These are phyloP conservation scores for Fusarium verticillioides DNA, from an alignment of 2,329 filamentous ascomycete species.

Conservation along the genomic window DNA sequence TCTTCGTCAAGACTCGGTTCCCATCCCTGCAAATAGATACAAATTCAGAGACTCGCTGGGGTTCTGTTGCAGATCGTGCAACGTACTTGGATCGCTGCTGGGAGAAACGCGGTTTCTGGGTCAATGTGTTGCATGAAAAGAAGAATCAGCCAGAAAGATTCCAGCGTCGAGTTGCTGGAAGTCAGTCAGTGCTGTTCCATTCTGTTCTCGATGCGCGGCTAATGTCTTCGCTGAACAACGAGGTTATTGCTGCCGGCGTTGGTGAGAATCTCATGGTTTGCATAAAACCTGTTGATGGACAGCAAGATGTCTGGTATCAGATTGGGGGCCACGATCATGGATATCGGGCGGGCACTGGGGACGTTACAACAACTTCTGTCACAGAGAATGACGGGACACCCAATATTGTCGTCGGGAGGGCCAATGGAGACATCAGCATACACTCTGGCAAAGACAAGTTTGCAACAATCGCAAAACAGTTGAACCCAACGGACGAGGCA, in stretches of 20 bases:
- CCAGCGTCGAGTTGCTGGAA: conserved; percentile 30
- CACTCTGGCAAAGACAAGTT: conserved; percentile 52
- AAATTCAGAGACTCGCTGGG: conserved; percentile 47
- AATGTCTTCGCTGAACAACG: conserved; percentile 51
- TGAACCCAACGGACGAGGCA: conserved; percentile 23
- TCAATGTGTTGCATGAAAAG: conserved; percentile 43
- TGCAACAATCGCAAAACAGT: conserved; percentile 41
- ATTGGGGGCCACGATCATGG: conserved; percentile 53
- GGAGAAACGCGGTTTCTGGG: conserved; percentile 60
- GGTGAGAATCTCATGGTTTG: conserved; percentile 63
- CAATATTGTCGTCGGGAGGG: conserved; percentile 59
- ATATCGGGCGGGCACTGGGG: conserved; percentile 58
- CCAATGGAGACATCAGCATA: conserved; percentile 61
- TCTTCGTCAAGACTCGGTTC: conserved; percentile 60
- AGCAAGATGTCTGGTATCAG: conserved; percentile 50
- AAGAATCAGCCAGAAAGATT: conserved; percentile 21
- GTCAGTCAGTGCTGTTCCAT: conserved; percentile 56
- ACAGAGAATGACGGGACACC: conserved; percentile 49
- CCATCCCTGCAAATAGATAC: conserved; percentile 52
- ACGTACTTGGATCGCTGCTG: conserved; percentile 65
- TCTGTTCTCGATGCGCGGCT: conserved; percentile 60
- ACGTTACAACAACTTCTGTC: conserved; percentile 60
- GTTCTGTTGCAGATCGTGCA: conserved; percentile 55
- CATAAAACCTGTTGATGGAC: conserved; percentile 47
- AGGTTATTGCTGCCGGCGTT: conserved; percentile 62